phyloP scores from a whole-genome alignment of 306 rosid genomes.

The Ziziphus jujuba region DNA sequence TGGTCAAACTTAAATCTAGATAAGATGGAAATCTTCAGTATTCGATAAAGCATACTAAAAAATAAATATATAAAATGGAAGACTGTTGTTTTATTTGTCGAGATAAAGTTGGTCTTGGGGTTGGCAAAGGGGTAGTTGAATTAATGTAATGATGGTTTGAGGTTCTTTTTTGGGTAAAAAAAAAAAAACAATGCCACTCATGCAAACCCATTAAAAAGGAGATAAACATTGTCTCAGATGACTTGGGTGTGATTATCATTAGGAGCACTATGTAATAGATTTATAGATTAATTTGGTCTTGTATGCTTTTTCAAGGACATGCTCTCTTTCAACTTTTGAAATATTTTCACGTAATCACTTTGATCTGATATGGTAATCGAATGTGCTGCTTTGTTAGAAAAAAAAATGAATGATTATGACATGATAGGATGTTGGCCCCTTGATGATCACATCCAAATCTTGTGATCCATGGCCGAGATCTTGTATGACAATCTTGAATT shows the following conservation, averaged over 20 bases:
- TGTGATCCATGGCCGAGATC: conserved; percentile 24
- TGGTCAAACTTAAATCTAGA: too few relatives aligned
- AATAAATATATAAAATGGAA: too few relatives aligned
- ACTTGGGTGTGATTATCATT: background rate
- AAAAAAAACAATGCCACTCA: too few relatives aligned
- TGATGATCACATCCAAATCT: conserved; percentile 18
- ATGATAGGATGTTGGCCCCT: background rate
- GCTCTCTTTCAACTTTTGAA: background rate
- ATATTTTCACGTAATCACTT: conserved; percentile 3
- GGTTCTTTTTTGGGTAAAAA: too few relatives aligned
- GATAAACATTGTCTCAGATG: too few relatives aligned
- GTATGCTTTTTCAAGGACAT: conserved; percentile 6
- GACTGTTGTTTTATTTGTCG: too few relatives aligned
- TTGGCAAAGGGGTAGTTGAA: too few relatives aligned
- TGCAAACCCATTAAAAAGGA: too few relatives aligned
- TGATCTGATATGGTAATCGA: conserved; percentile 8
- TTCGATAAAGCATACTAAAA: too few relatives aligned
- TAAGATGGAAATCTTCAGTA: too few relatives aligned
- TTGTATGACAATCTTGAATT: conserved; percentile 13
- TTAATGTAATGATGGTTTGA: too few relatives aligned
- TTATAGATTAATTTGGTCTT: background rate
- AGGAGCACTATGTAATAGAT: background rate
- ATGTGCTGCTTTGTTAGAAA: conserved; percentile 19
- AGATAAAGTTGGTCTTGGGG: too few relatives aligned
- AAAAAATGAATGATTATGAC: conserved; percentile 29